Evolutionary conservation across 2,329 filamentous ascomycete genomes (phyloP).

Genomic region (Aspergillus japonicus): DNA sequence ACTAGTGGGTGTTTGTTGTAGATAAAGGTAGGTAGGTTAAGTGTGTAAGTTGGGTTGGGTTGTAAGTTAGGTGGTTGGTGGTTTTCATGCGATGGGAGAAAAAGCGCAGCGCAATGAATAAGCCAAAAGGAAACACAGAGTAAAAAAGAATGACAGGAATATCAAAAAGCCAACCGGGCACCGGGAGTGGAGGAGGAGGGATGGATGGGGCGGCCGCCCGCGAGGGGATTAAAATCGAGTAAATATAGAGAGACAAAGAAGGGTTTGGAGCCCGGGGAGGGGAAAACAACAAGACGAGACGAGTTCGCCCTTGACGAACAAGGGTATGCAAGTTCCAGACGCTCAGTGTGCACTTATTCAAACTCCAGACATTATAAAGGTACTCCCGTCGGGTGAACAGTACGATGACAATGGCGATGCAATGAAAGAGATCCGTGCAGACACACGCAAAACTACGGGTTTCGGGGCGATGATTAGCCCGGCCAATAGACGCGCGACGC

Average conservation of each 20-base stretch:
- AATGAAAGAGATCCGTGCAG: slow-evolving; percentile 2
- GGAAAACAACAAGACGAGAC: background rate
- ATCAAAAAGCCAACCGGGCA: background rate
- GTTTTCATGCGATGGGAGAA: no score
- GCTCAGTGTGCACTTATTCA: slow-evolving; percentile 5
- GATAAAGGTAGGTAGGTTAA: no score
- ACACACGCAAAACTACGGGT: background rate
- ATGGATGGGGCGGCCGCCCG: background rate
- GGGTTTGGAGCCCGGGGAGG: background rate
- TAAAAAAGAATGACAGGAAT: background rate
- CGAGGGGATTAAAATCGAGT: background rate
- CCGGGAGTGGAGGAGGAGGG: background rate
- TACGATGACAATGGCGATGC: background rate
- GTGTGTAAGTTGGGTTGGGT: no score
- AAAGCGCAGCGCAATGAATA: background rate
- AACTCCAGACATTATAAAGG: background rate
- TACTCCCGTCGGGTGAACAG: background rate
- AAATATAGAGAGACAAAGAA: background rate
- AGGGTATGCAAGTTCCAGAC: slow-evolving; percentile 7
- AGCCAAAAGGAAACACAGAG: background rate
- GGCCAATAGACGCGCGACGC: slow-evolving; percentile 3
- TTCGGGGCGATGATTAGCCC: background rate
- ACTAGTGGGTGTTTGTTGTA: no score
- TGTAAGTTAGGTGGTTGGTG: no score
- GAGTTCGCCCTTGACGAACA: background rate